These are phyloP conservation scores for Cicer bijugum DNA, from an alignment of 306 rosid species.

Conservation along the genomic window DNA sequence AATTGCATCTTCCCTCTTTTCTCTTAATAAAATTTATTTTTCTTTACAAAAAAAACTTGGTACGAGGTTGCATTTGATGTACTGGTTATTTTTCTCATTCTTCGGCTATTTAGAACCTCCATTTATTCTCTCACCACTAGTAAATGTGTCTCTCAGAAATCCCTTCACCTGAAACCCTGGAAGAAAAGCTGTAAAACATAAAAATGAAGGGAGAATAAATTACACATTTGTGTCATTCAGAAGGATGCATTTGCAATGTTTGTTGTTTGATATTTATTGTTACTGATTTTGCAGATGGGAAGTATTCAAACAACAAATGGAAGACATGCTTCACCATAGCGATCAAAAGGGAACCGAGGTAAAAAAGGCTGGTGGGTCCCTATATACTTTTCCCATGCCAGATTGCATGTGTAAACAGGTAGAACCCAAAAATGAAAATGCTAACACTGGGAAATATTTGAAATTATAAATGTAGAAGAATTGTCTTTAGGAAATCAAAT, in stretches of 20 bases:
- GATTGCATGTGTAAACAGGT: constrained; percentile 89
- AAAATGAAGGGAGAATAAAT: not conserved
- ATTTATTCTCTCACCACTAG: not conserved
- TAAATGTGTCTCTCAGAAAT: not conserved
- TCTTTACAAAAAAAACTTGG: not conserved
- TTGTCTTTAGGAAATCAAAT: constrained; percentile 40
- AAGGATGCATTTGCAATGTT: constrained; percentile 10
- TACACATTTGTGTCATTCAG: constrained; percentile 3
- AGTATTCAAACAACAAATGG: constrained; percentile 68
- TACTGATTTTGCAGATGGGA: constrained; percentile 64
- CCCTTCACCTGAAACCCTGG: not conserved
- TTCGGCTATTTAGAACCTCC: not conserved
- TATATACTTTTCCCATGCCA: constrained; percentile 92
- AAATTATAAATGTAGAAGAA: constrained; percentile 37
- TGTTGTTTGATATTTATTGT: constrained; percentile 10
- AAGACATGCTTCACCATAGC: constrained; percentile 80
- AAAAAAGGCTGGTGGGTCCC: constrained; percentile 73
- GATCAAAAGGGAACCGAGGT: constrained; percentile 79
- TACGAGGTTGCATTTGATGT: constrained; percentile 2
- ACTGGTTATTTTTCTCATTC: constrained; percentile 7
- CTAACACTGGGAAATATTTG: constrained; percentile 35
- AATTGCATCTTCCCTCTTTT: constrained; percentile 11
- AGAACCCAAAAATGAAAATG: constrained; percentile 49
- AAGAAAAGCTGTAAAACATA: not conserved
- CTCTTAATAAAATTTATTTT: constrained; percentile 19